Percentiles rank a stretch among this genome's conserved stretches.
Evolutionary conservation across 2,329 filamentous ascomycete species (phyloP).

Genomic region (Ophiostoma triangulosporum): DNA sequence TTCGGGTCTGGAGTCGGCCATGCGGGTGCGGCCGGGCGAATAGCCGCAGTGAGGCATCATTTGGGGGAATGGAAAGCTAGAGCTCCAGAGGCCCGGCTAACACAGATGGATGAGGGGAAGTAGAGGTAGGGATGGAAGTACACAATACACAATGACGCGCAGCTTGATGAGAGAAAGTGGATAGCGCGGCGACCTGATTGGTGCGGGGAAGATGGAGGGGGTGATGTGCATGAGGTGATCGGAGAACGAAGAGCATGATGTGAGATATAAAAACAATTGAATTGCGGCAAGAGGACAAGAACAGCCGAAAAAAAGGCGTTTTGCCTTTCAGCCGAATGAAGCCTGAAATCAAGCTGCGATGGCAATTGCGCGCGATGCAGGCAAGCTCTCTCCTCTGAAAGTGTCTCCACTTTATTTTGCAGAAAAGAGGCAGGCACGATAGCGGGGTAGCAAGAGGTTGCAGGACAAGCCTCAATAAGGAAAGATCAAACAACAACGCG

Average conservation of each 20-base stretch:
- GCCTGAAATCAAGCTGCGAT: not conserved
- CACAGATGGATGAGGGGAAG: conserved; percentile 2
- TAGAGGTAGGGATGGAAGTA: not conserved
- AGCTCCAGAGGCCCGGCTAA: not conserved
- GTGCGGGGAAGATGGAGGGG: not conserved
- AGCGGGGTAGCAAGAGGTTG: conserved; percentile 1
- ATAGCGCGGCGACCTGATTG: not conserved
- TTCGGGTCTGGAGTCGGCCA: not conserved
- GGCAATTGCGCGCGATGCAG: not conserved
- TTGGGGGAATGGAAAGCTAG: not conserved
- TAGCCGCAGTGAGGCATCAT: not conserved
- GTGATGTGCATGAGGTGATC: not conserved
- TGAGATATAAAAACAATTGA: not conserved
- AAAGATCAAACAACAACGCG: not conserved
- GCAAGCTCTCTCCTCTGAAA: not conserved
- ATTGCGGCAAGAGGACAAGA: not conserved
- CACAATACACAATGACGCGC: not conserved
- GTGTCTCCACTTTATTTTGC: not conserved
- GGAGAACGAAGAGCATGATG: not conserved
- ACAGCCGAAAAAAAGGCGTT: not conserved
- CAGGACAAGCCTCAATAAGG: not conserved
- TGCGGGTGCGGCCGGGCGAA: conserved; percentile 1
- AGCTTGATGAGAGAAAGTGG: conserved; percentile 1
- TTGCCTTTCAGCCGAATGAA: not conserved
- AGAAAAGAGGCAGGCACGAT: not conserved